Percentiles rank a stretch among this genome's conserved stretches.
phyloP scores from a whole-genome alignment of 306 rosid species.

The Quercus suber region DNA sequence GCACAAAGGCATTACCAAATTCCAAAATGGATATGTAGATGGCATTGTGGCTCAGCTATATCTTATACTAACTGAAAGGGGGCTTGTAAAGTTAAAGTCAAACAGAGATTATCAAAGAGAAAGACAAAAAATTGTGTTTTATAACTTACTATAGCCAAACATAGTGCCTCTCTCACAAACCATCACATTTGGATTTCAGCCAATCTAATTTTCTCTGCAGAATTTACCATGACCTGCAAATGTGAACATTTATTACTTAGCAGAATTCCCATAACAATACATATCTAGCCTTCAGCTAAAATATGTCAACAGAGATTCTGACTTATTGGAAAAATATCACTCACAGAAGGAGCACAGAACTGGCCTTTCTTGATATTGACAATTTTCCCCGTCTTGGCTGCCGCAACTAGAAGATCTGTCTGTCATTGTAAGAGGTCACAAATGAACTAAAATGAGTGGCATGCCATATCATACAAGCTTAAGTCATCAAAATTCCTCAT shows the following conservation, averaged over 20 bases:
- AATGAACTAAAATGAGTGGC: constrained; percentile 7
- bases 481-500: too few relatives aligned
- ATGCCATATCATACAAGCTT: too few relatives aligned
- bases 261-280: constrained; percentile 13
- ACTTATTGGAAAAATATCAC: constrained; percentile 31
- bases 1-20: constrained; percentile 6
- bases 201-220: constrained; percentile 85
- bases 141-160: constrained; percentile 96
- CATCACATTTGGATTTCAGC: constrained; percentile 98
- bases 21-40: background rate
- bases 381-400: constrained; percentile 94
- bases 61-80: constrained; percentile 2
- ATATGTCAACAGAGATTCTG: too few relatives aligned
- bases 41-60: background rate
- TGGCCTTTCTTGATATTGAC: constrained; percentile 94
- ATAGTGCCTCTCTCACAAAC: constrained; percentile 98
- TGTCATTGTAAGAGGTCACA: constrained; percentile 45
- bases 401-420: constrained; percentile 98
- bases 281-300: background rate
- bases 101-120: background rate
- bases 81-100: constrained; percentile 4
- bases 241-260: constrained; percentile 11
- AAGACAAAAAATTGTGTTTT: too few relatives aligned
- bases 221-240: constrained; percentile 80
- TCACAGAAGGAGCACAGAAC: constrained; percentile 95